phyloP scores from a whole-genome alignment of 192 early-diverging fungal species.

The Coemansia sp. region DNA sequence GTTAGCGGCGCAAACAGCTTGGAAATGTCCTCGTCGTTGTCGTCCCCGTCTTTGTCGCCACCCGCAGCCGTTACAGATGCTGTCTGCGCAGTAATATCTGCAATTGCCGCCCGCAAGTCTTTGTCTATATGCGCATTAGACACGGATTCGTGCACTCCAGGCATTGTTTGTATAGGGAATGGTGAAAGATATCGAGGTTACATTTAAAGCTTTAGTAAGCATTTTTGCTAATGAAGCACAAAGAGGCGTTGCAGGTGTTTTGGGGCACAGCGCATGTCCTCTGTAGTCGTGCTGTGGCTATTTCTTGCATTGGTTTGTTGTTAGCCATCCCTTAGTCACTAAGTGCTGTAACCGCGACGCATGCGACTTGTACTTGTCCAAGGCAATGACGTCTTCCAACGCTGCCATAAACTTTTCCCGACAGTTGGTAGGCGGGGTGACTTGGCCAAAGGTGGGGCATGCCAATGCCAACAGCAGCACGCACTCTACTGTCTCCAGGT shows the following conservation, averaged over 20 bases:
- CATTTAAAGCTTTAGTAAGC: no score
- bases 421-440: no score
- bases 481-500: not conserved
- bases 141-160: not conserved
- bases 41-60: not conserved
- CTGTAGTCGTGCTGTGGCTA: no score
- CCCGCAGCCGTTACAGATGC: not conserved
- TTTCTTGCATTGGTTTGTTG: no score
- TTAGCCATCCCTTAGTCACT: not conserved
- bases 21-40: constrained; percentile 5
- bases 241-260: no score
- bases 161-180: not conserved
- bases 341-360: not conserved
- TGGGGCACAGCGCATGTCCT: no score
- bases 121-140: not conserved
- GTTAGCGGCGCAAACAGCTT: constrained; percentile 58
- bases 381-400: not conserved
- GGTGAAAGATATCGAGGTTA: not conserved
- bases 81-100: not conserved
- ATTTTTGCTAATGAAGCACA: no score
- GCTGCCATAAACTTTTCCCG: not conserved
- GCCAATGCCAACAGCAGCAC: not conserved
- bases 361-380: not conserved
- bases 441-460: not conserved
- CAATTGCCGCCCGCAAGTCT: not conserved